Conservation (phyloP, 1,284 basidiomycete genomes). For the Prillingera fragicola region DNA sequence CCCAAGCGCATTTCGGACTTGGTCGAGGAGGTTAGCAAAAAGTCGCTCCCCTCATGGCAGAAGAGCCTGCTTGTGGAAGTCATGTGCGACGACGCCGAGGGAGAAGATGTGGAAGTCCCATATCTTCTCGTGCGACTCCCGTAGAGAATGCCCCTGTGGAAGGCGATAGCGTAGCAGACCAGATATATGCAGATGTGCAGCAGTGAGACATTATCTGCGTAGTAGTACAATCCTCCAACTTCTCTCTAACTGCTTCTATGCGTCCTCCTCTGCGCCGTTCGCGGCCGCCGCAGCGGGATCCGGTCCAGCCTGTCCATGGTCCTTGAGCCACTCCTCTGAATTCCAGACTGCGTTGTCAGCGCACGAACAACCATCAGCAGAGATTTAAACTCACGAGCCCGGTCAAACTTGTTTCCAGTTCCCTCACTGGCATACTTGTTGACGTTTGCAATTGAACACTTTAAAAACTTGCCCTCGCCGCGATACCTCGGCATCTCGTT, state of each 20-base stretch:
- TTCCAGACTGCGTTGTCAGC: slow-evolving; percentile 39
- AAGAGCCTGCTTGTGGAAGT: slow-evolving; percentile 87
- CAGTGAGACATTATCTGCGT: not conserved
- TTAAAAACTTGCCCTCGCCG: slow-evolving; percentile 43
- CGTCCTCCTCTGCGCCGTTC: slow-evolving; percentile 16
- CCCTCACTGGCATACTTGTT: slow-evolving; percentile 36
- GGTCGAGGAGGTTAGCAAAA: slow-evolving; percentile 91
- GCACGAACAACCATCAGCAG: not conserved
- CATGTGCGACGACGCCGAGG: slow-evolving; percentile 85
- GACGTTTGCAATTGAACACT: slow-evolving; percentile 44
- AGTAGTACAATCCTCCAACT: not conserved
- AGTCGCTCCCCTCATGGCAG: slow-evolving; percentile 70
- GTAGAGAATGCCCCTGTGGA: slow-evolving; percentile 1
- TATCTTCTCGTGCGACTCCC: slow-evolving; percentile 18
- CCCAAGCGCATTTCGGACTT: slow-evolving; percentile 85
- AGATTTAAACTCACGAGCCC: slow-evolving; percentile 34
- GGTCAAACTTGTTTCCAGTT: slow-evolving; percentile 30
- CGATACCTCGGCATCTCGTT: slow-evolving; percentile 45
- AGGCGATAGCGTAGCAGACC: not conserved
- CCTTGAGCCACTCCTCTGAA: slow-evolving; percentile 44
- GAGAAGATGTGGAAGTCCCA: slow-evolving; percentile 56
- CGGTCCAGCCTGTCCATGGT: slow-evolving; percentile 28
- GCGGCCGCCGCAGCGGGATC: slow-evolving; percentile 18
- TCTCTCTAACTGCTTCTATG: not conserved
- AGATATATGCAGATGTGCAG: slow-evolving; percentile 7